Evolutionary conservation across 2,329 filamentous ascomycete species (phyloP).

Genomic region (Daldinia sp.): DNA sequence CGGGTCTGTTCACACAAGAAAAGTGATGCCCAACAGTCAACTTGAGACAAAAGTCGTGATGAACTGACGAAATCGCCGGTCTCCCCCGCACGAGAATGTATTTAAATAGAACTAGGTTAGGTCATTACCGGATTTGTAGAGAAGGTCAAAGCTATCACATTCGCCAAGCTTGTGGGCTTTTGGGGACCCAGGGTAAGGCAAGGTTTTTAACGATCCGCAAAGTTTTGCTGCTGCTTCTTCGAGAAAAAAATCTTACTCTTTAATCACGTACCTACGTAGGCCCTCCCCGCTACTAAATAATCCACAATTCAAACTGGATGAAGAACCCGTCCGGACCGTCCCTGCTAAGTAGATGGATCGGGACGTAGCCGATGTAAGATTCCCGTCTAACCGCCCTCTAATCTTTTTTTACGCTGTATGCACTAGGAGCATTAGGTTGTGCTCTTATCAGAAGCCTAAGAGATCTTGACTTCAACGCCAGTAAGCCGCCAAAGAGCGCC

Average conservation of each 20-base stretch:
- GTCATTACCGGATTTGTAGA: constrained; percentile 8
- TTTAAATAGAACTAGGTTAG: constrained; percentile 11
- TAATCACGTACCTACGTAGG: constrained; percentile 13
- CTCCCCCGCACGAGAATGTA: constrained; percentile 32
- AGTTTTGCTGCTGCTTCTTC: constrained; percentile 10
- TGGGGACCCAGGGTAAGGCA: neutral
- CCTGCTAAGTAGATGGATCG: constrained; percentile 26
- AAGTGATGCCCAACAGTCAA: constrained; percentile 3
- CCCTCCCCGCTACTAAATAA: constrained; percentile 7
- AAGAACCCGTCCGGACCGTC: constrained; percentile 29
- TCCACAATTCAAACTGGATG: constrained; percentile 14
- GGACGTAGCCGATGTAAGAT: constrained; percentile 38
- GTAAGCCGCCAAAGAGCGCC: constrained; percentile 12
- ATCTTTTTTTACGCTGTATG: constrained; percentile 18
- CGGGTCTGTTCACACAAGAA: neutral
- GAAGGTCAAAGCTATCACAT: constrained; percentile 6
- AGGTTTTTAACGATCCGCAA: constrained; percentile 19
- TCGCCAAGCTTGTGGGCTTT: constrained; percentile 15
- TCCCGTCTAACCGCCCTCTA: constrained; percentile 16
- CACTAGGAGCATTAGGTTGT: constrained; percentile 23
- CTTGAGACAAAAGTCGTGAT: constrained; percentile 15
- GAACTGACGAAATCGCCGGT: constrained; percentile 26
- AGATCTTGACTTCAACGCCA: neutral
- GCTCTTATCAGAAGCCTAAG: neutral
- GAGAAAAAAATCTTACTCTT: constrained; percentile 2